Evolutionary conservation across 257 asterid genomes (phyloP).

Genomic region (Solanum pennellii): DNA sequence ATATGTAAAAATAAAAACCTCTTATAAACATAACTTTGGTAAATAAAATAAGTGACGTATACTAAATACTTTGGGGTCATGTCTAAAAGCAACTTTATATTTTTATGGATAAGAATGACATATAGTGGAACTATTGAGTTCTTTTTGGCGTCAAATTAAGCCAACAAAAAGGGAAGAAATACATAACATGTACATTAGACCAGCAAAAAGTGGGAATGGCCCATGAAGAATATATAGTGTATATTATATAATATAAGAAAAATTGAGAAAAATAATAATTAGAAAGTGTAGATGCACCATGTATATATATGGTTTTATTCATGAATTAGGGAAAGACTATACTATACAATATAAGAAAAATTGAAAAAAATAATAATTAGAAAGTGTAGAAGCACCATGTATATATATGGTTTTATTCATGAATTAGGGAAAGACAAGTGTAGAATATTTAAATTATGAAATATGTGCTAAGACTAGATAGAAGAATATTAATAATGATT

Average conservation of each 20-base stretch:
- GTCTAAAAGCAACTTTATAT: neutral
- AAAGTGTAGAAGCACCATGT: neutral
- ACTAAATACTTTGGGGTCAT: neutral
- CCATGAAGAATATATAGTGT: neutral
- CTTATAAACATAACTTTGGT: neutral
- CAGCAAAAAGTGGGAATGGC: neutral
- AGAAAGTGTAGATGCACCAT: neutral
- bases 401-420: neutral
- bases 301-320: neutral
- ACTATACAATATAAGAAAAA: no score
- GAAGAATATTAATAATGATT: neutral
- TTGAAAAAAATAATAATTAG: no score
- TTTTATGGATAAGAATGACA: neutral
- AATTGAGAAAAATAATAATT: neutral
- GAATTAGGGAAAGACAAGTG: neutral
- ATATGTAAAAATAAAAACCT: neutral
- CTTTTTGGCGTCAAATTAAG: neutral
- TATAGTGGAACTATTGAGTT: neutral
- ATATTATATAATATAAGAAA: no score
- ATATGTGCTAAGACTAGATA: neutral
- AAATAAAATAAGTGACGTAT: neutral
- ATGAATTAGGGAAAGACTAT: neutral
- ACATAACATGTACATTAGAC: neutral
- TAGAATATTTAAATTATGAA: neutral
- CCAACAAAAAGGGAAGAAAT: neutral